Evolutionary conservation across 495 filamentous ascomycete genomes (phyloP).

Genomic region (Daldinia childiae): DNA sequence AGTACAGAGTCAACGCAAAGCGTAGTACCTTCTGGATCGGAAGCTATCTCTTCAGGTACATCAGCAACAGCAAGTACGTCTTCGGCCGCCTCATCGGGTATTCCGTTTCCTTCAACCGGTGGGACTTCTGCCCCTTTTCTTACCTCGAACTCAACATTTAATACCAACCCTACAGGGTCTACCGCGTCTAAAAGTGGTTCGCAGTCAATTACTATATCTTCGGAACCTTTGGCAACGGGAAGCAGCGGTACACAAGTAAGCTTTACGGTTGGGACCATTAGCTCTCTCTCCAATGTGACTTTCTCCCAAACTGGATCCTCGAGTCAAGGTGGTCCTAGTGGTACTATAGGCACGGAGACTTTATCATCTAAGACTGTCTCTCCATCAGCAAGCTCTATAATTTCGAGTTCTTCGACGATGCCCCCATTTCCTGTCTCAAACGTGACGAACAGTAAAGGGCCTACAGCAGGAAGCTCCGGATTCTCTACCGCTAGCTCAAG

Average conservation of each 20-base stretch:
- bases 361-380: slow-evolving; percentile 1
- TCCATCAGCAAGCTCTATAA: not conserved
- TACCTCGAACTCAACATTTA: slow-evolving; percentile 20
- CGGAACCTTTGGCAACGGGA: not conserved
- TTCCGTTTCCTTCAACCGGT: not conserved
- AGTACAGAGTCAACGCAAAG: slow-evolving; percentile 11
- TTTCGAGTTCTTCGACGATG: not conserved
- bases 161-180: slow-evolving; percentile 10
- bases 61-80: not conserved
- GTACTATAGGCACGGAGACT: not conserved
- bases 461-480: slow-evolving; percentile 11
- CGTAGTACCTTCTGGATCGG: not conserved
- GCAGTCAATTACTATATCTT: not conserved
- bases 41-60: slow-evolving; percentile 7
- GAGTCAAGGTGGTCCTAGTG: slow-evolving; percentile 11
- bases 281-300: slow-evolving; percentile 5
- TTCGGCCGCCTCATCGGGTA: slow-evolving; percentile 1
- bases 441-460: slow-evolving; percentile 12
- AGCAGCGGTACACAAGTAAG: slow-evolving; percentile 5
- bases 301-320: slow-evolving; percentile 8
- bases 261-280: slow-evolving; percentile 1
- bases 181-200: slow-evolving; percentile 15
- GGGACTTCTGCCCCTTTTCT: slow-evolving; percentile 20
- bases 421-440: slow-evolving; percentile 30
- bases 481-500: slow-evolving; percentile 18